Evolutionary conservation across 805 yeast genomes (phyloP), one percentile per base, ranked within the genome.

Genomic region (Saturnispora halmiae): DNA sequence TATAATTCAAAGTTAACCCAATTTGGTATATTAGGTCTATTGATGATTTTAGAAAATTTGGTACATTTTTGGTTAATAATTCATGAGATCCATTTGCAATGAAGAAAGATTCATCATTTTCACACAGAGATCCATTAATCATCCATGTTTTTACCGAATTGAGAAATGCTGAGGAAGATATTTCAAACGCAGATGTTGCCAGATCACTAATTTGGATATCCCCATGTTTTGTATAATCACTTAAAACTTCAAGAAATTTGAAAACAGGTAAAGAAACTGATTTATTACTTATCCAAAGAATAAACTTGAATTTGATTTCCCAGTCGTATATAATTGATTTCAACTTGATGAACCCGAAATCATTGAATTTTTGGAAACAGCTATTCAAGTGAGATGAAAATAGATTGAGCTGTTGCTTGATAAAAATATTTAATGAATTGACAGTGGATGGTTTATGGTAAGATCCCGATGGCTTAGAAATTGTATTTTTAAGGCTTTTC

Each of bases 141-240:
- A 86, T 55, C 96, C 96, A 88, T 30, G 67, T 65, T 34, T 68
- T 66, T 4, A 83, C 50, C 25, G 76, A 65, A 28, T 72, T 75
- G 41, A 69, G 69, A 54, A 82, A 85, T 1, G 94, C 84, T 5
- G 59, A 60, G 0, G 72, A 58, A 4, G 75, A 65, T 24, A 66
- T 65, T 4, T 55, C 41, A 41, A 78, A 72, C 13, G 82, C 59
- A 4, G 59, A 49, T 0, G 38, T 34, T 0, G 85, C 64, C 11
- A 76, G 51, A 0, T 54, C 46, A 26, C 65, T 52, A 2, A 86
- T 66, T 4, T 65, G 46, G 7, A 54, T 47, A 53, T 90, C 94
- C 1, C 95, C 96, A 53, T 77, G 76, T 21, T 63, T 61, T 2
- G 76, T 67, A 33, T 71, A 66, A 3, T 65, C 56, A 51, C 70